These are phyloP conservation scores for Limtongia smithiae DNA, from an alignment of 805 yeast species.

Conservation along the genomic window DNA sequence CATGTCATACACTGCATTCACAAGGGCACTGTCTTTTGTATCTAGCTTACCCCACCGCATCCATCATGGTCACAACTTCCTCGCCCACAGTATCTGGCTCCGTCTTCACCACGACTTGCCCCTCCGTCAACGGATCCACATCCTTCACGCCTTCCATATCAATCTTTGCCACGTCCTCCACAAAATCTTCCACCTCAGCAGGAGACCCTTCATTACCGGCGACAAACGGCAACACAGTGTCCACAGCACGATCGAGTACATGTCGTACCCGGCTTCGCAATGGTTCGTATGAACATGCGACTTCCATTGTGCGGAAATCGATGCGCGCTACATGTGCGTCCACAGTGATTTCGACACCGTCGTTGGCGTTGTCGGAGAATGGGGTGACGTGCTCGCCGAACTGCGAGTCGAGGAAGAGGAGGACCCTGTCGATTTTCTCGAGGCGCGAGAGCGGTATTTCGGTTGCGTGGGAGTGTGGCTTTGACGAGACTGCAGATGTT, in stretches of 20 bases:
- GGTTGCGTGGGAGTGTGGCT: too few species aligned
- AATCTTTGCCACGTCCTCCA: too few species aligned
- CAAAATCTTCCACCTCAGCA: too few species aligned
- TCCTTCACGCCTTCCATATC: too few species aligned
- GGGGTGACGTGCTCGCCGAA: slow-evolving; percentile 68
- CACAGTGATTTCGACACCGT: slow-evolving; percentile 59
- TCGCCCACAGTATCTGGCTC: too few species aligned
- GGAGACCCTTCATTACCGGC: neutral
- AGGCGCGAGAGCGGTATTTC: slow-evolving; percentile 25
- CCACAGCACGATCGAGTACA: slow-evolving; percentile 71
- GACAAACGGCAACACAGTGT: slow-evolving; percentile 67
- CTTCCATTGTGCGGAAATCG: slow-evolving; percentile 60
- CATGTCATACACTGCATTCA: too few species aligned
- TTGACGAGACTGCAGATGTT: slow-evolving; percentile 13
- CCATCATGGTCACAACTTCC: too few species aligned
- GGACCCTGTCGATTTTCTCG: slow-evolving; percentile 46
- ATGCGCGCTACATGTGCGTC: slow-evolving; percentile 74
- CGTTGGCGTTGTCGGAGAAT: slow-evolving; percentile 25
- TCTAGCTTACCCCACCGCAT: too few species aligned
- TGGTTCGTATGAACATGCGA: slow-evolving; percentile 69
- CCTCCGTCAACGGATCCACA: too few species aligned
- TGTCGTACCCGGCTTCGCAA: slow-evolving; percentile 79
- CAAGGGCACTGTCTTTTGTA: too few species aligned
- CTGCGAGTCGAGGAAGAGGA: slow-evolving; percentile 69
- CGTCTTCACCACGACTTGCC: too few species aligned